Percentiles rank a stretch among this genome's conserved stretches.
phyloP scores from a whole-genome alignment of 2,329 filamentous ascomycete species.

The Emydomyces testavorans region DNA sequence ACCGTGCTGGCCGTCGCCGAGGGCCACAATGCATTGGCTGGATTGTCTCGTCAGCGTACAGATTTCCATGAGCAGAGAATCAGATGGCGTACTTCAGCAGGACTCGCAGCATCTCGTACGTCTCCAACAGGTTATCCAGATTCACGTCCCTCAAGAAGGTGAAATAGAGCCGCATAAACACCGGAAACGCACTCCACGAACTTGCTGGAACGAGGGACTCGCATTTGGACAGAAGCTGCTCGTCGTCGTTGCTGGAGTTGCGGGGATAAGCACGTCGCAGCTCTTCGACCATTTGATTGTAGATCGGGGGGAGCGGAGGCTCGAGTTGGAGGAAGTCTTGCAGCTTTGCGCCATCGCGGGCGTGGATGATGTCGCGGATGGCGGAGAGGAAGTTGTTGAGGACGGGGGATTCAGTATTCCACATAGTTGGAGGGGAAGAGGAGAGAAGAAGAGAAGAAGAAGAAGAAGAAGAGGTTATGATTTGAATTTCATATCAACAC shows the following conservation, averaged over 20 bases:
- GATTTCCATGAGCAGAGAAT: neutral
- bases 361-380: slow-evolving; percentile 50
- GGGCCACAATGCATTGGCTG: slow-evolving; percentile 71
- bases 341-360: slow-evolving; percentile 53
- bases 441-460: neutral
- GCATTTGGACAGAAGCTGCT: slow-evolving; percentile 46
- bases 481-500: too few relatives aligned
- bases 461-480: too few relatives aligned
- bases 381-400: slow-evolving; percentile 56
- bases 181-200: slow-evolving; percentile 64
- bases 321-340: slow-evolving; percentile 64
- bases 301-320: slow-evolving; percentile 55
- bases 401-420: slow-evolving; percentile 43
- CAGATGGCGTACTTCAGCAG: slow-evolving; percentile 55
- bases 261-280: slow-evolving; percentile 49
- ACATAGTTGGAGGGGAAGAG: slow-evolving; percentile 4
- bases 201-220: slow-evolving; percentile 51
- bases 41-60: neutral
- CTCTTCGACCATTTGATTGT: slow-evolving; percentile 56
- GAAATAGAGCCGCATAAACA: slow-evolving; percentile 72
- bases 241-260: slow-evolving; percentile 36
- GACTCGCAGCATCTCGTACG: slow-evolving; percentile 62
- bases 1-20: slow-evolving; percentile 68
- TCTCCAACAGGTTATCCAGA: slow-evolving; percentile 59
- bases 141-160: slow-evolving; percentile 71